Conservation (phyloP, 495 filamentous ascomycete species). For the Hyphodiscus hymeniophilus region DNA sequence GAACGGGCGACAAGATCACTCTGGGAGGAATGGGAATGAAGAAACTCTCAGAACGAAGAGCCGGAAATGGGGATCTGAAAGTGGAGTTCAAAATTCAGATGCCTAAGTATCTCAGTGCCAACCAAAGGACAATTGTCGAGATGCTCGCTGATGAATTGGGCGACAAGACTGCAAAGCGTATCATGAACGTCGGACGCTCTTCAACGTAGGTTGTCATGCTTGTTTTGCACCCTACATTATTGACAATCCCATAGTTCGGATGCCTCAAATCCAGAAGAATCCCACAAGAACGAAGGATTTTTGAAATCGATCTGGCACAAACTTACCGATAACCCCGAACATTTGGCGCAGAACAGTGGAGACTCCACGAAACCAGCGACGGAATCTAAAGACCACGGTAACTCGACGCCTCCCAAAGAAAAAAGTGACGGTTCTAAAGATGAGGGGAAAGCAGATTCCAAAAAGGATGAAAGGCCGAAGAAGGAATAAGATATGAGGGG, state of each 20-base stretch:
- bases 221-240: neutral
- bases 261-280: slow-evolving; percentile 27
- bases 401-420: neutral
- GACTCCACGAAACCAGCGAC: slow-evolving; percentile 17
- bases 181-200: slow-evolving; percentile 52
- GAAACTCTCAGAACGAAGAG: slow-evolving; percentile 50
- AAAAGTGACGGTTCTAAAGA: neutral
- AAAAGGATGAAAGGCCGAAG: neutral
- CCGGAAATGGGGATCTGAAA: slow-evolving; percentile 62
- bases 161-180: slow-evolving; percentile 82
- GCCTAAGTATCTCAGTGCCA: slow-evolving; percentile 84
- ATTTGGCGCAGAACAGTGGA: slow-evolving; percentile 31
- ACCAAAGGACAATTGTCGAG: slow-evolving; percentile 86
- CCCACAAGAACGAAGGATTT: slow-evolving; percentile 71
- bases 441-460: neutral
- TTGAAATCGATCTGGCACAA: slow-evolving; percentile 85
- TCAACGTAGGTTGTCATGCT: neutral
- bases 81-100: slow-evolving; percentile 93
- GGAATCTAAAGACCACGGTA: slow-evolving; percentile 4
- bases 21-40: slow-evolving; percentile 88
- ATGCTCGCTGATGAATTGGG: slow-evolving; percentile 92
- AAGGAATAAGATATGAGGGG: slow-evolving; percentile 3
- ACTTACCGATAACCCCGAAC: slow-evolving; percentile 65
- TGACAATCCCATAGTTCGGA: neutral
- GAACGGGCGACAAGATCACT: slow-evolving; percentile 84